Evolutionary conservation across 1,284 basidiomycete genomes (phyloP).

Genomic region (Tranzscheliella williamsii): DNA sequence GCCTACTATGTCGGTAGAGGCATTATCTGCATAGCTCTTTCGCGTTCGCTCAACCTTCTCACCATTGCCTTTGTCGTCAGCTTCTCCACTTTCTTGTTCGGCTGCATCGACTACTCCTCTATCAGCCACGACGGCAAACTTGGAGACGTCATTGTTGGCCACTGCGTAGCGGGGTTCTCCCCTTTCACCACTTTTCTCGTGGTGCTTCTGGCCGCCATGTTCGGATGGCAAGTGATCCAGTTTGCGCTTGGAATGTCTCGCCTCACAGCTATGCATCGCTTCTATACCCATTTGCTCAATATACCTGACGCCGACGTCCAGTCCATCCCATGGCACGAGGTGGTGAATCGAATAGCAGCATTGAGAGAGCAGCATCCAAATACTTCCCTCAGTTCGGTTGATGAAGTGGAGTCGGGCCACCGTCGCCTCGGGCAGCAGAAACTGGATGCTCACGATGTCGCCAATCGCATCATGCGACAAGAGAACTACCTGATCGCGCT

Average conservation of each 20-base stretch:
- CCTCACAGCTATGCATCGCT: slow-evolving; percentile 88
- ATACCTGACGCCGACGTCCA: slow-evolving; percentile 80
- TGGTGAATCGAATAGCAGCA: slow-evolving; percentile 77
- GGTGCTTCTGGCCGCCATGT: slow-evolving; percentile 74
- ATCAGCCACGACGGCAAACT: slow-evolving; percentile 60
- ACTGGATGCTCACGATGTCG: slow-evolving; percentile 88
- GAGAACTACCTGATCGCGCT: slow-evolving; percentile 97
- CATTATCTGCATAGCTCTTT: slow-evolving; percentile 87
- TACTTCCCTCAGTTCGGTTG: slow-evolving; percentile 43
- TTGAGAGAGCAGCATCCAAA: slow-evolving; percentile 52
- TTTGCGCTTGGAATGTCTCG: slow-evolving; percentile 69
- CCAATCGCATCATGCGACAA: slow-evolving; percentile 93
- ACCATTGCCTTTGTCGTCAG: slow-evolving; percentile 95
- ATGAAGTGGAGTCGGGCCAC: slow-evolving; percentile 62
- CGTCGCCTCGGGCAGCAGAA: slow-evolving; percentile 13
- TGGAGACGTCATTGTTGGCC: slow-evolving; percentile 47
- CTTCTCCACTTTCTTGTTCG: slow-evolving; percentile 92
- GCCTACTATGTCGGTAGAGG: slow-evolving; percentile 95
- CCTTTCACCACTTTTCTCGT: slow-evolving; percentile 69
- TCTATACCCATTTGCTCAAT: slow-evolving; percentile 69
- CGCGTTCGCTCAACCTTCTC: slow-evolving; percentile 83
- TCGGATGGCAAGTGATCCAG: slow-evolving; percentile 67
- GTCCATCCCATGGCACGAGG: slow-evolving; percentile 93
- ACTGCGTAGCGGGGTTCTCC: slow-evolving; percentile 73
- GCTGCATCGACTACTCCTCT: slow-evolving; percentile 90